These are phyloP conservation scores for Plantago major DNA, from an alignment of 257 asterid genomes.

Conservation along the genomic window DNA sequence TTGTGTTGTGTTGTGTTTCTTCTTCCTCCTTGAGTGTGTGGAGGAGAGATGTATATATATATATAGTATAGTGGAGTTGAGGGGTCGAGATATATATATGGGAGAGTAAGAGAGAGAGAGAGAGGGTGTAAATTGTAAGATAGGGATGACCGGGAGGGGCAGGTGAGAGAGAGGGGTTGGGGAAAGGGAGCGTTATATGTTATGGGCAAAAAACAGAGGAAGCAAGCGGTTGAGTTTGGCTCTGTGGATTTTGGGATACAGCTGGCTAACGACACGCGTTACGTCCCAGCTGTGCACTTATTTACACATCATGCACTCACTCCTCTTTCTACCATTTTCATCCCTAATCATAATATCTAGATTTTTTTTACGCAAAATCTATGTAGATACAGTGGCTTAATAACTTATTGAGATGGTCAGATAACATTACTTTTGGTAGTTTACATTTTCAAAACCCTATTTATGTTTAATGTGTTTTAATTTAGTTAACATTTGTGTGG, in stretches of 20 bases:
- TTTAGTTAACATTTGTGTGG: too few species aligned
- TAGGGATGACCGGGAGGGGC: slow-evolving; percentile 12
- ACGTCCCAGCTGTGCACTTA: slow-evolving; percentile 31
- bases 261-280: slow-evolving; percentile 94
- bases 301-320: slow-evolving; percentile 30
- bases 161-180: slow-evolving; percentile 12
- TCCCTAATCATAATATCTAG: slow-evolving; percentile 24
- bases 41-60: not conserved
- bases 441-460: too few species aligned
- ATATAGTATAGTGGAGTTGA: not conserved
- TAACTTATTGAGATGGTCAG: not conserved
- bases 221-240: slow-evolving; percentile 46
- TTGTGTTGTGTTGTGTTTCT: not conserved
- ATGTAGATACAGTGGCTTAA: too few species aligned
- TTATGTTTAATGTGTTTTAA: too few species aligned
- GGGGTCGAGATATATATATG: not conserved
- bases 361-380: slow-evolving; percentile 1
- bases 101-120: not conserved
- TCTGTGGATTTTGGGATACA: slow-evolving; percentile 47
- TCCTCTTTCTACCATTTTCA: not conserved
- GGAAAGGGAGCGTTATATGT: slow-evolving; percentile 39
- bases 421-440: too few species aligned
- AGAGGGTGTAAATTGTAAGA: not conserved
- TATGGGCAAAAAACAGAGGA: slow-evolving; percentile 33
- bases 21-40: not conserved